Evolutionary conservation across 176 grass and related monocot species (phyloP), one percentile per base, ranked within the genome.

Genomic region (Oryza brachyantha): DNA sequence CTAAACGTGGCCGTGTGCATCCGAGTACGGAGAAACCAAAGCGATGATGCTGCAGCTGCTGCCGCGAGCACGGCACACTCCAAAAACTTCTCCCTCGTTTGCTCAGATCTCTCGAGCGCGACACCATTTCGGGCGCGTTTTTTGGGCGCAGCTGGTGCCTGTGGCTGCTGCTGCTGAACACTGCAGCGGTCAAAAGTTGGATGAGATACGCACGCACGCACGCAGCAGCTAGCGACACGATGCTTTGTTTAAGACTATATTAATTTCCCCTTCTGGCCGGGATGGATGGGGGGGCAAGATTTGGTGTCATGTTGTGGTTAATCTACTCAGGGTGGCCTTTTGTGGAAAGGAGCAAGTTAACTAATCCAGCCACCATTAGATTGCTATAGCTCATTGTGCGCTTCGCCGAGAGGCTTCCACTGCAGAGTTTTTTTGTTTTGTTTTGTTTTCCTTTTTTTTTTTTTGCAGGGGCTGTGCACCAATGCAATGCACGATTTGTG

Each of bases 11-110:
- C 11, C 8, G 34, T 13, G 36, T 1, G 45, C 2, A 29, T 84
- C 76, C 77, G 8, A 7, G 7, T 21, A 62, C 84, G 86, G 86
- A 84, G 86, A 80, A 88, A 84, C 55, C 86, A 32, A 88, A 19
- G 81, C 4, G n/a, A 48, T 3, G n/a, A 22, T 26, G 48, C 17
- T 1, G 31, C 27, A 17, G 48, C 17, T 1, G 31, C 27, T 46
- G 43, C 13, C 2, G 3, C 34, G 31, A 35, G 11, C 34, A 24
- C 36, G 2, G 1, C 40, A 13, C 50, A 75, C 40, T 17, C n/a
- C n/a, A n/a, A n/a, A 38, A 75, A 26, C 4, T 5, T 16, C 55
- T 21, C 9, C 86, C 70, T 84, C 41, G 86, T 81, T 84, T 79
- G 86, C 76, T 75, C 81, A 68, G 86, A 74, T 58, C 35, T 22